Evolutionary conservation across 768 basidiomycete genomes (phyloP), one percentile per base, ranked within the genome.

Genomic region (Melanogaster broomeanus): DNA sequence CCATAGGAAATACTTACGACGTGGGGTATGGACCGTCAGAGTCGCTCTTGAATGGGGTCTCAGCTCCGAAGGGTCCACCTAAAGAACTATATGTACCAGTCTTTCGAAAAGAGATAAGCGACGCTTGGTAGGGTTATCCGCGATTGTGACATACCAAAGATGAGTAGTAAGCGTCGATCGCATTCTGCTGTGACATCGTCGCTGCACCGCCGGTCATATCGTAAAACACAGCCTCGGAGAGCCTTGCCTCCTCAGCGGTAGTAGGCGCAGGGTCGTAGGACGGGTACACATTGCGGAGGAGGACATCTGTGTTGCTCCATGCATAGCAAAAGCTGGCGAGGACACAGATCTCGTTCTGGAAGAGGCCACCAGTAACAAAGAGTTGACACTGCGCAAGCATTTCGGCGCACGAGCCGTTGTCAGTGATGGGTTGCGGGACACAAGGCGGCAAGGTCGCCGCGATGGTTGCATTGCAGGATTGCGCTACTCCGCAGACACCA

Each of bases 251-350:
- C 9, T 55, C 35, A 19, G 35, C 42, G 19, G 61, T 58, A 18
- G 38, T 61, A 3, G 55, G 62, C 22, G 15, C 30, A 13, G 12
- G 21, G 13, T 30, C 6, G 27, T 51, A 44, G 0, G 52, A 31
- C 8, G 59, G 61, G 45, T 62, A 62, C 28, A 49, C 44, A 9
- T 57, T 7, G 18, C 38, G n/a, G 35, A 62, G 53, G 8, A 61
- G 50, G 7, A 64, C 59, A 18, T 62, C 50, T 3, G 61, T 61
- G 47, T 48, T 49, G 31, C 53, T 61, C 59, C 57, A 56, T 2
- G 62, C 59, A 15, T 61, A 62, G 31, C 61, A 62, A 42, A 64
- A 55, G 40, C 62, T 62, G 5, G 56, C 62, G 28, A 62, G 61
- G 9, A 62, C 59, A 24, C 61, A 61, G 22, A 24, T 53, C 21